Base-by-base conservation (phyloP, 805 yeast genomes). In the Candida verbasci region DNA sequence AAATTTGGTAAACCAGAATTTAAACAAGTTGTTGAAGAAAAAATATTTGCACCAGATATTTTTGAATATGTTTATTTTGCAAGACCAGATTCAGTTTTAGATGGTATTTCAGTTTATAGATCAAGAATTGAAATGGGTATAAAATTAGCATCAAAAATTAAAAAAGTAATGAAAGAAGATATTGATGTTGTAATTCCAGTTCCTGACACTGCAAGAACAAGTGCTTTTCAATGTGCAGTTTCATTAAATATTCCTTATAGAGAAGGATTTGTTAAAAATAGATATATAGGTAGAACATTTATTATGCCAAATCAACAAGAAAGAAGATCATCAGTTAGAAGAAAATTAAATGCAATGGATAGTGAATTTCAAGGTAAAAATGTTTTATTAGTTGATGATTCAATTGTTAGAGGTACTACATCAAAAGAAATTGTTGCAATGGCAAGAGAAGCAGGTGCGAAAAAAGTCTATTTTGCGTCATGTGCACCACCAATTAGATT, bases 361-460 rank as follows among this genome's bases (percentile, higher is more conserved):
- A 76, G 85, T 31, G 98, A 93, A 65, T 93, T 93, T 58, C 74
- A 76, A 46, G 93, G 78, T 44, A 78, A 87, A 51, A 80, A 80
- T 43, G 97, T 93, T 16, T 68, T 93, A 45, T 73, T 93, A 37
- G 97, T 93, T 29, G 98, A 93, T 62, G 98, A 93, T 62, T 87
- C 97, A 18, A 91, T 93, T 46, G 98, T 93, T 8, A 80, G 98
- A 58, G 98, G 98, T 44, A 93, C 98, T 15, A 93, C 98, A 3
- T 88, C 97, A 6, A 84, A 78, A 58, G 98, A 93, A 66, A 93
- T 93, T 47, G 95, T 93, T 23, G 83, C 80, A 47, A 93, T 93
- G 98, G 98, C 98, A n/a, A 76, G 84, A 50, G 98, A 93, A 60
- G 96, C 97, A 4, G 98, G 98, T 40, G 98, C 98, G 30, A 80